Evolutionary conservation across 1,139 yeast species (phyloP), one percentile per base, ranked within the genome.

Genomic region (Dujonia santamariae): DNA sequence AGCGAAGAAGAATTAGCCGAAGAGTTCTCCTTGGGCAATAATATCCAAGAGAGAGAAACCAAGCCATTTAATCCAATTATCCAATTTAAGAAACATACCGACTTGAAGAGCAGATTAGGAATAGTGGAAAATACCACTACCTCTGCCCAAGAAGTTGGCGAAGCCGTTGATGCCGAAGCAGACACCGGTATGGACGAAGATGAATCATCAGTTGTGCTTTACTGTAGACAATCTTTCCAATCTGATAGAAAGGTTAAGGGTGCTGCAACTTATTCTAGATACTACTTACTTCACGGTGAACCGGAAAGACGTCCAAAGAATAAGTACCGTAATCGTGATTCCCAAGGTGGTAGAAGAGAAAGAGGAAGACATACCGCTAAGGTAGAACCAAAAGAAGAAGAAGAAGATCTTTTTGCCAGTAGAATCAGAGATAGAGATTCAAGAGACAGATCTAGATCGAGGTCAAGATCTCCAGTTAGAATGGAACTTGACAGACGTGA

Each of bases 211-310:
- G 61, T 66, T 5, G 62, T 62, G 7, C 55, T 75, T 31, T 50
- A 53, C 31, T 57, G 72, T 3, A 63, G 90, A 41, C 76, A 68
- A 45, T 69, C 85, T 4, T 63, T 71, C 28, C 64, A 59, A 34
- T 60, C 72, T 7, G 90, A 84, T 53, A 63, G 64, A 33, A 82
- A 83, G 45, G 74, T 74, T 29, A 67, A 67, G 41, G 74, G 77
- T 42, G 82, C 90, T 4, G 62, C 77, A 18, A 72, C 65, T 12
- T 72, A 71, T 38, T 80, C 88, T 19, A 57, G 86, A 28, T 84
- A 82, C 53, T 84, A 84, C 55, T 61, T 82, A 40, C 52, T 81
- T 14, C 81, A 84, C 48, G 94, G 94, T 3, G 92, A 82, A 48
- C 94, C 94, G 0, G 78, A 77, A 32, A 61, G 78, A 37, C 61